Evolutionary conservation across 768 basidiomycete genomes (phyloP).

Genomic region (Cystofilobasidium bisporidii): DNA sequence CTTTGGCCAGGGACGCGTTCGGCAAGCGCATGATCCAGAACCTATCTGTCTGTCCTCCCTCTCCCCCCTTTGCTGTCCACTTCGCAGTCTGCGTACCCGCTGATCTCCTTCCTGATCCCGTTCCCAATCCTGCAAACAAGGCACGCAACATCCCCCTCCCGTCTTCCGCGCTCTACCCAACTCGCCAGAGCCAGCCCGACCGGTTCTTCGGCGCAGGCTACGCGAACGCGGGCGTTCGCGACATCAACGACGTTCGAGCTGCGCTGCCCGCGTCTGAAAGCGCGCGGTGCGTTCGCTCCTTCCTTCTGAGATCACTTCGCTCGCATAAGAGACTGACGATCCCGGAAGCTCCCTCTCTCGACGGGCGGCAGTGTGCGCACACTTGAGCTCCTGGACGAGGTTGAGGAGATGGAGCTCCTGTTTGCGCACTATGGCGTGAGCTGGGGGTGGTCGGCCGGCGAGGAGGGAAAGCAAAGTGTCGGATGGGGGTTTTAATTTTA

Average conservation of each 20-base stretch:
- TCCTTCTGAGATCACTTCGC: not conserved
- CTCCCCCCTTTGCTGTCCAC: not conserved
- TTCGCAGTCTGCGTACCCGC: not conserved
- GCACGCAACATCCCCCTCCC: conserved; percentile 63
- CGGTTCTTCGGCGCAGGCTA: conserved; percentile 47
- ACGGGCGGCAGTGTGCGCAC: not conserved
- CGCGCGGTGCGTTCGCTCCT: conserved; percentile 47
- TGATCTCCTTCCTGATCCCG: not conserved
- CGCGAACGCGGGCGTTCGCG: conserved; percentile 52
- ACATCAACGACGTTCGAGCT: conserved; percentile 60
- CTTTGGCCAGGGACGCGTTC: conserved; percentile 55
- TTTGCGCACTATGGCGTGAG: conserved; percentile 58
- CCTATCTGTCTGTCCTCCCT: conserved; percentile 51
- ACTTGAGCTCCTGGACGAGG: conserved; percentile 82
- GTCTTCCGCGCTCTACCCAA: conserved; percentile 57
- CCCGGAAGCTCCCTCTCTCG: not conserved
- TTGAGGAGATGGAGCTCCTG: conserved; percentile 87
- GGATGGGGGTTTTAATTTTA: too few relatives aligned
- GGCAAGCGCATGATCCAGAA: conserved; percentile 89
- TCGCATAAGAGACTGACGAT: not conserved
- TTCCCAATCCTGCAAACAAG: conserved; percentile 41
- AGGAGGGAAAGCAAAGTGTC: too few relatives aligned
- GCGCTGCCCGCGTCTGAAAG: conserved; percentile 42
- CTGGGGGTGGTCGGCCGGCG: too few relatives aligned
- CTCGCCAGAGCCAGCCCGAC: conserved; percentile 48